Evolutionary conservation across 2,329 filamentous ascomycete genomes (phyloP), one percentile per base, ranked within the genome.

Genomic region (Neopestalotiopsis sp.): DNA sequence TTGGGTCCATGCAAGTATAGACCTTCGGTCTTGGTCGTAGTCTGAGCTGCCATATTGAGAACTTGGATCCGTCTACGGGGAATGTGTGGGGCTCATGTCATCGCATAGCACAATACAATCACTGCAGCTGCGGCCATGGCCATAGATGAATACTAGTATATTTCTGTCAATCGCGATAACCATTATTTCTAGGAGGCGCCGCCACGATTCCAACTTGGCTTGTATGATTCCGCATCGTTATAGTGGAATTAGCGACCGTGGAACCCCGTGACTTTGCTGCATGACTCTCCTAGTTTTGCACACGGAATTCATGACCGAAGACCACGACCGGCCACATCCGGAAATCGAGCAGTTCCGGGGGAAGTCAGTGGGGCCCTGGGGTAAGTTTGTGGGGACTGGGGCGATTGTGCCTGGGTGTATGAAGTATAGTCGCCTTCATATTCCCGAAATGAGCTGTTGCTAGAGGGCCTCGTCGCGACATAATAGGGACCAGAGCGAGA

Each of bases 1-100:
- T 61, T 61, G 28, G 57, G 57, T 5, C 57, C 57, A 24, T 61
- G 57, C 20, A 61, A 13, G 57, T 61, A 61, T 3, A 32, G 57
- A 9, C 57, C 57, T 30, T 38, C 28, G 30, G 57, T 61, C 57
- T 61, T 61, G 32, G 57, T 38, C 6, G 12, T 61, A 38, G 32
- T 61, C 10, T 38, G 32, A 5, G 57, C 17, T 38, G 28, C 57
- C 57, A 32, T 38, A 10, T 5, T 20, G 57, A 30, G 20, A 61
- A 20, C 28, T 53, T n/a, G 9, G 6, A n/a, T 53, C 4, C 1
- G 17, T n/a, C 45, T 24, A 5, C 5, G 10, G n/a, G 45, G 9
- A 20, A 53, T 53, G 20, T 61, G 57, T 61, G 57, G 57, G 57
- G 28, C 32, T 17, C 7, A 28, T 28, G 24, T 28, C 24, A 14